Evolutionary conservation across 83 land plant species (phyloP).

Genomic region (Picea mariana): DNA sequence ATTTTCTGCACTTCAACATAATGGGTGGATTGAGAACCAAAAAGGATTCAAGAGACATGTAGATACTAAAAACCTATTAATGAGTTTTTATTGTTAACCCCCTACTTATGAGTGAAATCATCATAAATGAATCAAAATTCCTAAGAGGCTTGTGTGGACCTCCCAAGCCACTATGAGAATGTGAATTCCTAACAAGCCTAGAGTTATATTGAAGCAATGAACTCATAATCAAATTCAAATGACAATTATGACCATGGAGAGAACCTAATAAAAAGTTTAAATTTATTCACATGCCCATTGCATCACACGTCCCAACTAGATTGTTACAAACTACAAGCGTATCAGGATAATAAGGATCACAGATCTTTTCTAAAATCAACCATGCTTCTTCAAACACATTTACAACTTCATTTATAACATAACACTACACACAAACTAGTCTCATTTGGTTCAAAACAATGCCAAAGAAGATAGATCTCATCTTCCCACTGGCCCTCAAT

Average conservation of each 20-base stretch:
- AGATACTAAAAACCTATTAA: too few relatives aligned
- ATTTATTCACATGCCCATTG: slow-evolving; percentile 74
- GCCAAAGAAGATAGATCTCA: slow-evolving; percentile 28
- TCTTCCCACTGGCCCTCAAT: slow-evolving; percentile 28
- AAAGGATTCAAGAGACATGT: too few relatives aligned
- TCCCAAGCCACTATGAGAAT: background rate
- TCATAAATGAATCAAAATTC: background rate
- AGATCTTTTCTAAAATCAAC: slow-evolving; percentile 27
- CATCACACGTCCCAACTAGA: too few relatives aligned
- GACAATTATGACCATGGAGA: background rate
- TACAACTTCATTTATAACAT: slow-evolving; percentile 23
- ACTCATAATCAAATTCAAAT: too few relatives aligned
- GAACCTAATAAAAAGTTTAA: too few relatives aligned
- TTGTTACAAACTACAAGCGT: too few relatives aligned
- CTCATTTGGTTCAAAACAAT: slow-evolving; percentile 46
- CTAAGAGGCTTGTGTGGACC: background rate
- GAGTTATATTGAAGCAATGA: background rate
- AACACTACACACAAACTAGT: slow-evolving; percentile 29
- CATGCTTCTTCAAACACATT: slow-evolving; percentile 47
- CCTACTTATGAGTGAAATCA: background rate
- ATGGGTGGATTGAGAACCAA: too few relatives aligned
- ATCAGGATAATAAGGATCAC: too few relatives aligned
- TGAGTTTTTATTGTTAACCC: too few relatives aligned
- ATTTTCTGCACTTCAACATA: too few relatives aligned
- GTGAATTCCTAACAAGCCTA: background rate